A percentile compares a stretch with the other conserved stretches of the same genome.
These are phyloP conservation scores for Bipolaris bicolor DNA, from an alignment of 2,329 filamentous ascomycete species.

Conservation along the genomic window DNA sequence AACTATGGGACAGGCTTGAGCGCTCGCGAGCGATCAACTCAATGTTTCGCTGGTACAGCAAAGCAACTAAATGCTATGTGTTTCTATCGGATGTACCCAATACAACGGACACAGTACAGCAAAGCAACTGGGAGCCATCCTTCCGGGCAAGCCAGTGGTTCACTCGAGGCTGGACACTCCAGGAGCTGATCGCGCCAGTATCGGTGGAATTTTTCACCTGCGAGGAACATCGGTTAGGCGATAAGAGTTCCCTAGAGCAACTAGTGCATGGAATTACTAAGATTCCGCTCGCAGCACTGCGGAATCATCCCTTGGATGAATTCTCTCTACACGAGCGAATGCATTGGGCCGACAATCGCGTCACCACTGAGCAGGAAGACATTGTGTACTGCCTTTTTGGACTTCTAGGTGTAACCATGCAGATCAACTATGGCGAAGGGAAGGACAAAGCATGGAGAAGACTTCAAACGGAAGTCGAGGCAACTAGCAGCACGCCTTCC, in stretches of 20 bases:
- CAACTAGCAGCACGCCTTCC: neutral
- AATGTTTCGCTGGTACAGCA: neutral
- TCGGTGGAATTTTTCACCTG: neutral
- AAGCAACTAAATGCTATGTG: neutral
- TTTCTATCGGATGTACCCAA: neutral
- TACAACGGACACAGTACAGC: neutral
- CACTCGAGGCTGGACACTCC: too few species aligned
- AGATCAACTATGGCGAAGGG: conserved; percentile 20
- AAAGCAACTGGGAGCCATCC: too few species aligned
- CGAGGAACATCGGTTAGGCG: neutral
- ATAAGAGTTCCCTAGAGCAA: neutral
- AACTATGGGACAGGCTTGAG: neutral
- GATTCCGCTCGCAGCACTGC: neutral
- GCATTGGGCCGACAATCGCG: conserved; percentile 19
- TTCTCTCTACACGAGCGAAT: neutral
- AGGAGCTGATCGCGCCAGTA: too few species aligned
- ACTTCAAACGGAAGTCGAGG: neutral
- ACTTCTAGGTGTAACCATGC: conserved; percentile 26
- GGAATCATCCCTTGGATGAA: neutral
- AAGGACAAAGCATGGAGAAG: neutral
- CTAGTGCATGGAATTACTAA: neutral
- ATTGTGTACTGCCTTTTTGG: conserved; percentile 25
- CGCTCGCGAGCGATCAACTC: neutral
- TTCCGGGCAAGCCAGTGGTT: too few species aligned
- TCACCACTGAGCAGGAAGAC: conserved; percentile 27